Evolutionary conservation across 2,329 filamentous ascomycete genomes (phyloP).

Genomic region (Nothophoma quercina): DNA sequence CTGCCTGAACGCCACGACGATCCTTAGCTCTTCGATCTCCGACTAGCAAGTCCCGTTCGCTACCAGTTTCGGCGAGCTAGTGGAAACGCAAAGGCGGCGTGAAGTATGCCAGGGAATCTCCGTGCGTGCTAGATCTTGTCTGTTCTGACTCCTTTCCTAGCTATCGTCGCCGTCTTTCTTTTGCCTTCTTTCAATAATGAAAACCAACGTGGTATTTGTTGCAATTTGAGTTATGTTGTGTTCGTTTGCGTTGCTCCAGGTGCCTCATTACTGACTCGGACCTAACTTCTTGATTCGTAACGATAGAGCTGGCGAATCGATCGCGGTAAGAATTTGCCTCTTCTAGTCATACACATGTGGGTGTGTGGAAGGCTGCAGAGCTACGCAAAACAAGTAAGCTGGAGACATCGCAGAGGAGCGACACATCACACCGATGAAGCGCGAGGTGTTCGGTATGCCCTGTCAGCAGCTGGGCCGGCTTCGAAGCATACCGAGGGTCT

Average conservation of each 20-base stretch:
- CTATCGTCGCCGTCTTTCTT: constrained; percentile 1
- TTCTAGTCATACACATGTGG: neutral
- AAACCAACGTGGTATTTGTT: neutral
- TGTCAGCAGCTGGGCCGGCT: neutral
- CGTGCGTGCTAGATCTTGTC: constrained; percentile 5
- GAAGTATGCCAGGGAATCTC: constrained; percentile 22
- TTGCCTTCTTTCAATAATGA: neutral
- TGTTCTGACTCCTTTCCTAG: neutral
- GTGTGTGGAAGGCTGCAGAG: neutral
- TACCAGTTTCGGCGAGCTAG: constrained; percentile 37
- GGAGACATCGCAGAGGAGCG: neutral
- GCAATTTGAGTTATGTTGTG: neutral
- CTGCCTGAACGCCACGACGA: constrained; percentile 35
- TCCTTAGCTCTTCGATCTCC: constrained; percentile 34
- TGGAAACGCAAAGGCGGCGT: constrained; percentile 34
- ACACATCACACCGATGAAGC: neutral
- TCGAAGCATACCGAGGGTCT: neutral
- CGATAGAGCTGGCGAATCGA: neutral
- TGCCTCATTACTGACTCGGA: no score
- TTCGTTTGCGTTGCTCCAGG: neutral
- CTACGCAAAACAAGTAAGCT: neutral
- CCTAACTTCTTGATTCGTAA: neutral
- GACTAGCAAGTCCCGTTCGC: constrained; percentile 32
- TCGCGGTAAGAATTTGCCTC: neutral
- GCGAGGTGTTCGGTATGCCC: neutral